phyloP scores from a whole-genome alignment of 306 rosid genomes.

The Comarum palustre region DNA sequence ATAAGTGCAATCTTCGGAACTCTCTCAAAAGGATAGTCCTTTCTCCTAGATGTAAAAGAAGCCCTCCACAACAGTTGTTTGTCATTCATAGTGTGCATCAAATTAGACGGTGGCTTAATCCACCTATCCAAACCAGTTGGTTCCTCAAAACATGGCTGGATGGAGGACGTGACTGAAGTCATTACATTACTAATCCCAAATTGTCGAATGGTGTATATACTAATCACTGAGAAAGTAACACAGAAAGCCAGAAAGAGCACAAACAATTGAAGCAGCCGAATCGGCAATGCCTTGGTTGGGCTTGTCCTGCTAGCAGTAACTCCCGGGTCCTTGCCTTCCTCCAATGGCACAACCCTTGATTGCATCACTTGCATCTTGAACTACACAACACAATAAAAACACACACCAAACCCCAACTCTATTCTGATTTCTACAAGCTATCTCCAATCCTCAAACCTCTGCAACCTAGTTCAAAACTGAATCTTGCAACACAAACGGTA shows the following conservation, averaged over 20 bases:
- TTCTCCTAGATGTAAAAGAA: slow-evolving; percentile 57
- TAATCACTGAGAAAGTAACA: slow-evolving; percentile 57
- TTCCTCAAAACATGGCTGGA: slow-evolving; percentile 68
- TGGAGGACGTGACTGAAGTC: slow-evolving; percentile 42
- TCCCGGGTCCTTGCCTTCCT: slow-evolving; percentile 69
- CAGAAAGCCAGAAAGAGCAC: slow-evolving; percentile 60
- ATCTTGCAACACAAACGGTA: background rate
- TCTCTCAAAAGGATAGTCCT: slow-evolving; percentile 61
- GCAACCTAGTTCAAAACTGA: background rate
- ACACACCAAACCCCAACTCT: slow-evolving; percentile 22
- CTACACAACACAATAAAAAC: background rate
- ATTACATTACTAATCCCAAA: slow-evolving; percentile 60
- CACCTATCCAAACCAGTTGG: slow-evolving; percentile 50
- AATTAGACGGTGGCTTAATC: slow-evolving; percentile 57
- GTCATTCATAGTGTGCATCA: slow-evolving; percentile 75
- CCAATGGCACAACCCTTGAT: slow-evolving; percentile 56
- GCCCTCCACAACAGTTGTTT: slow-evolving; percentile 78
- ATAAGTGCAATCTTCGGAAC: slow-evolving; percentile 90
- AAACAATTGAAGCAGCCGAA: slow-evolving; percentile 52
- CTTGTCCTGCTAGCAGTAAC: slow-evolving; percentile 32
- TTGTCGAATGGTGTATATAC: slow-evolving; percentile 64
- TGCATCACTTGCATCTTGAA: slow-evolving; percentile 80
- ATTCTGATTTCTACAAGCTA: background rate
- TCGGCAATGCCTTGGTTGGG: slow-evolving; percentile 63
- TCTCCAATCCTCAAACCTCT: slow-evolving; percentile 3